Base-by-base conservation (phyloP, 2,329 filamentous ascomycete species). In the Aspergillus chevalieri region DNA sequence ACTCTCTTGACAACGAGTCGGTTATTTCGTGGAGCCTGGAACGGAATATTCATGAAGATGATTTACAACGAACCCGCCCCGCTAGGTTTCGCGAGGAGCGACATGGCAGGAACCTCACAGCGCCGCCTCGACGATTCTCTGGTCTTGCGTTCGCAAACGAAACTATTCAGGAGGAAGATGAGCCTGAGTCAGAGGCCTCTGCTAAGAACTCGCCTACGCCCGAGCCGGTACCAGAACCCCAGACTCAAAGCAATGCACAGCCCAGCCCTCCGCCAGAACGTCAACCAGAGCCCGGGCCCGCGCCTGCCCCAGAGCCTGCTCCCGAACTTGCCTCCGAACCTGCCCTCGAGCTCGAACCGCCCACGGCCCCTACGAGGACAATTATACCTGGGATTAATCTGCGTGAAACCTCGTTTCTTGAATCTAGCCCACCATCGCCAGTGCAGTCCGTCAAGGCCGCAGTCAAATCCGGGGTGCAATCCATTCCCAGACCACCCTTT, bases 1-100 rank as follows among this genome's bases (percentile, higher is more conserved):
- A 54, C 48, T 63, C 54, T 2, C 47, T 65, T 8, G 67, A 69
- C 46, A 66, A 66, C 41, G 60, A 63, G 10, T 70, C 67, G 1
- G 57, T 61, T 9, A 51, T 64, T 2, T 70, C 67, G 2, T 71
- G 61, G 57, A 57, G 54, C 15, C 47, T 70, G 12, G 68, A 71
- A 33, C 65, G 68, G 15, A 62, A 68, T 42, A 57, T 70, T 39
- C 63, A 70, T 28, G 60, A 65, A 9, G 67, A 69, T 49, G 53
- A 67, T 22, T 43, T 71, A 8, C 64, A 65, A 55, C 60, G 67
- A 34, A 66, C 63, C n/a, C 58, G 61, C 24, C 59, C 62, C 17
- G 56, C 56, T 44, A 56, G 52, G 39, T 58, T 55, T 47, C 53
- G 50, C 15, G 50, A 55, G 14, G 57, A 56, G 15, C 47, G 52